Conservation (phyloP, 2,329 filamentous ascomycete genomes). For the Biscogniauxia marginata region DNA sequence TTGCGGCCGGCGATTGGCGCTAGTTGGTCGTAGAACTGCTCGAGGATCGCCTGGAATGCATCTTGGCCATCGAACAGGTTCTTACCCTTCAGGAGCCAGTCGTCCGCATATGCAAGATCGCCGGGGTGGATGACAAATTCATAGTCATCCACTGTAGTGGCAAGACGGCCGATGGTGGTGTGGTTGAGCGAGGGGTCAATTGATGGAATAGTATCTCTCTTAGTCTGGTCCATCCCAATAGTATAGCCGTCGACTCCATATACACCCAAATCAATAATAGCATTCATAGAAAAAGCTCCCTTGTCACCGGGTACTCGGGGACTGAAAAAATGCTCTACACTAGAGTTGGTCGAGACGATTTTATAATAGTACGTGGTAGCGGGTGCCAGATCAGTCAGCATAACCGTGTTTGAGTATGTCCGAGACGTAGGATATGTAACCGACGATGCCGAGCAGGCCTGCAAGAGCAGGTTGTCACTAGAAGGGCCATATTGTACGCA, state of each 20-base stretch:
- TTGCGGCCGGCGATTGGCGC: conserved; percentile 53
- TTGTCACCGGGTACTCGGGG: conserved; percentile 52
- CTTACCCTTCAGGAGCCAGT: conserved; percentile 48
- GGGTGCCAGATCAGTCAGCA: conserved; percentile 44
- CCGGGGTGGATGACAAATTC: conserved; percentile 54
- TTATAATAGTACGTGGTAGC: conserved; percentile 61
- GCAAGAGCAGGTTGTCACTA: conserved; percentile 33
- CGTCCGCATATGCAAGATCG: conserved; percentile 59
- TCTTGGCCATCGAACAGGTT: conserved; percentile 48
- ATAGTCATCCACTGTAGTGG: conserved; percentile 51
- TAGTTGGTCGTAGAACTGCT: conserved; percentile 56
- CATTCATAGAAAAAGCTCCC: conserved; percentile 51
- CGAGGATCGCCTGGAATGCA: conserved; percentile 56
- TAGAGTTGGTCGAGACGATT: conserved; percentile 56
- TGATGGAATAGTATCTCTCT: conserved; percentile 47
- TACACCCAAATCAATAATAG: conserved; percentile 55
- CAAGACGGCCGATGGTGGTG: conserved; percentile 56
- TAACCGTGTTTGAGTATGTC: conserved; percentile 51
- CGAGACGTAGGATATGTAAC: conserved; percentile 53
- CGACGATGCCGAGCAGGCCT: conserved; percentile 45
- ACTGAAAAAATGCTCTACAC: conserved; percentile 51
- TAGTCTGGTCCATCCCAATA: conserved; percentile 41
- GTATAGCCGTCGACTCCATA: conserved; percentile 55
- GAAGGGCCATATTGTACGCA: conserved; percentile 54
- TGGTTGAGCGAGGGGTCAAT: conserved; percentile 54